Evolutionary conservation across 2,329 filamentous ascomycete species (phyloP).

Genomic region (Chaetomium strumarium): DNA sequence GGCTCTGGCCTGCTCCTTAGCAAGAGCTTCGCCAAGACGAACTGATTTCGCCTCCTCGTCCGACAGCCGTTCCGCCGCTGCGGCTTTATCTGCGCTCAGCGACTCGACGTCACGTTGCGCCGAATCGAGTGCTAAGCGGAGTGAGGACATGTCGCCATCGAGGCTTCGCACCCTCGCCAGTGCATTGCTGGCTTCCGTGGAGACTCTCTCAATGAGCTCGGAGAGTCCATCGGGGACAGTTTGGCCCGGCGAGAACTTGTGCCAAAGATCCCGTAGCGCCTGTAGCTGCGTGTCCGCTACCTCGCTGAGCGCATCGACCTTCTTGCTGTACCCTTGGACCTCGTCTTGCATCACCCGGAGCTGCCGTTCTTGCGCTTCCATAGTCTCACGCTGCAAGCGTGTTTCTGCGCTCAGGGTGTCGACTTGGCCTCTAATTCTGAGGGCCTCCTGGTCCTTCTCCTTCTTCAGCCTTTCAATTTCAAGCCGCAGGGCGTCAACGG

Average conservation of each 20-base stretch:
- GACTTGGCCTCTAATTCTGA: slow-evolving; percentile 56
- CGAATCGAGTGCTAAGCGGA: slow-evolving; percentile 58
- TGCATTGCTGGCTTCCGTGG: slow-evolving; percentile 52
- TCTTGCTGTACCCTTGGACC: slow-evolving; percentile 44
- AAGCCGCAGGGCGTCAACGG: slow-evolving; percentile 59
- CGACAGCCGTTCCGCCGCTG: slow-evolving; percentile 47
- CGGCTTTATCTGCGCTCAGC: slow-evolving; percentile 52
- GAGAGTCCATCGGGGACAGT: slow-evolving; percentile 49
- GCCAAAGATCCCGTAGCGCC: slow-evolving; percentile 53
- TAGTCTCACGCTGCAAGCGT: slow-evolving; percentile 52
- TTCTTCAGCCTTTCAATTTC: slow-evolving; percentile 62
- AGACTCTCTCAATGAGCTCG: slow-evolving; percentile 55
- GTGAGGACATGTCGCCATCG: slow-evolving; percentile 53
- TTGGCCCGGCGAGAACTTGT: slow-evolving; percentile 50
- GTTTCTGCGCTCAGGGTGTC: slow-evolving; percentile 58
- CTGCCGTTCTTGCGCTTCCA: slow-evolving; percentile 53
- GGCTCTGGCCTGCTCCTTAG: slow-evolving; percentile 49
- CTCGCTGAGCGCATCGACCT: slow-evolving; percentile 46
- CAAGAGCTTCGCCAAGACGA: slow-evolving; percentile 48
- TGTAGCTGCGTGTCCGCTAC: slow-evolving; percentile 46
- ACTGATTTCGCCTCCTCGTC: slow-evolving; percentile 46
- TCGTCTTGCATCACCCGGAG: slow-evolving; percentile 52
- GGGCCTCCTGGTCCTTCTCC: slow-evolving; percentile 50
- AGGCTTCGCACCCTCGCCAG: slow-evolving; percentile 54
- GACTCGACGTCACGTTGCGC: slow-evolving; percentile 50